phyloP scores from a whole-genome alignment of 225 moss, liverwort and hornwort genomes.

The Sphagnum contortum region DNA sequence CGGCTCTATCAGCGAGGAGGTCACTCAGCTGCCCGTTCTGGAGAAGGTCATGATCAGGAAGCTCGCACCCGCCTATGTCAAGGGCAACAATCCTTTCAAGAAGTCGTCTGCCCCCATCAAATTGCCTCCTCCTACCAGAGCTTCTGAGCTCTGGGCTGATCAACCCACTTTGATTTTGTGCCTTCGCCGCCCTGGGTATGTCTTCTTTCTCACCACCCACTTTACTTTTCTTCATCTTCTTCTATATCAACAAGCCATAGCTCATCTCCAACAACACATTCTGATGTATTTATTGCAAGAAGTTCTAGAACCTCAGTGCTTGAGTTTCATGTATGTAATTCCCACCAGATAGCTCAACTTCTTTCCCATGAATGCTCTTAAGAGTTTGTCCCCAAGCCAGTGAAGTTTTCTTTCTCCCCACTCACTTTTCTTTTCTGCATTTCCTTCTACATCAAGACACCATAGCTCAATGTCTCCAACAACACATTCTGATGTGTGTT shows the following conservation, averaged over 20 bases:
- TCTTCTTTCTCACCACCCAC: neutral
- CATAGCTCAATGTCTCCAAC: no score
- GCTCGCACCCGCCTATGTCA: slow-evolving; percentile 55
- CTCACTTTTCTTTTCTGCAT: no score
- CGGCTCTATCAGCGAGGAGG: slow-evolving; percentile 26
- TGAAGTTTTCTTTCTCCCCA: neutral
- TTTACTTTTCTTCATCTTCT: neutral
- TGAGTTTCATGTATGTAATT: neutral
- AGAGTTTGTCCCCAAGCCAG: neutral
- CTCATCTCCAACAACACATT: neutral
- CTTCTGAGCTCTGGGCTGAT: slow-evolving; percentile 61
- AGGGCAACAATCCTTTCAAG: slow-evolving; percentile 43
- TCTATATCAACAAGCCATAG: neutral
- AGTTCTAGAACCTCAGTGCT: neutral
- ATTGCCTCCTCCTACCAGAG: slow-evolving; percentile 47
- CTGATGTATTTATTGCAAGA: neutral
- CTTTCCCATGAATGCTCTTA: slow-evolving; percentile 12
- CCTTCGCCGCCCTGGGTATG: slow-evolving; percentile 86
- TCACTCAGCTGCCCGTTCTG: slow-evolving; percentile 55
- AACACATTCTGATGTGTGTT: no score
- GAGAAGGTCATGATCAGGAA: slow-evolving; percentile 61
- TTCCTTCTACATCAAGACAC: no score
- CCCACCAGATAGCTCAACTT: neutral
- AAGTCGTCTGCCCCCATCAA: slow-evolving; percentile 29
- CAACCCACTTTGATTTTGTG: slow-evolving; percentile 68